Evolutionary conservation across 345 rosid genomes (phyloP).

Genomic region (Eutrema yunnanense): DNA sequence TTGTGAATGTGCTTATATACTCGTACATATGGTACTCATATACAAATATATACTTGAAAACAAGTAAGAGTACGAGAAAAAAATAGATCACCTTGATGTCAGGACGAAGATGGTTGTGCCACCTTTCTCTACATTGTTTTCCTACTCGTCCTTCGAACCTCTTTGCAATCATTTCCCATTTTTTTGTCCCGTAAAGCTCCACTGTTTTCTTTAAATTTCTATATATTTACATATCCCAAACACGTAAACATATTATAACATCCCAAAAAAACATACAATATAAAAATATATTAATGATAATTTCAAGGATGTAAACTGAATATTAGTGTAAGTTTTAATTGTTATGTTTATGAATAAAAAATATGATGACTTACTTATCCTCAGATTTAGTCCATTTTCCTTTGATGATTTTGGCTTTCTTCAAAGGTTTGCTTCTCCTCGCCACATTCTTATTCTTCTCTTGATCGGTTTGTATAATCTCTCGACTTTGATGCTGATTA

Average conservation of each 20-base stretch:
- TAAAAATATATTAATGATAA: background rate
- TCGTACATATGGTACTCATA: too few relatives aligned
- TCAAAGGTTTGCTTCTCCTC: background rate
- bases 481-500: background rate
- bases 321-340: background rate
- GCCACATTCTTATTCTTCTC: background rate
- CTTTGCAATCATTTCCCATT: slow-evolving; percentile 68
- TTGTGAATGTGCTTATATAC: too few relatives aligned
- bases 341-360: background rate
- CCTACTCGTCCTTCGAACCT: slow-evolving; percentile 54
- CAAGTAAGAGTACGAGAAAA: background rate
- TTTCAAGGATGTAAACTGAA: background rate
- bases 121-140: slow-evolving; percentile 85
- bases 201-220: slow-evolving; percentile 52
- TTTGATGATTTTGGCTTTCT: background rate
- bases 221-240: background rate
- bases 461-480: background rate
- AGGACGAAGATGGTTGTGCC: slow-evolving; percentile 85
- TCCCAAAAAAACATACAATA: background rate
- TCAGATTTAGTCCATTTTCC: background rate
- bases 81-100: slow-evolving; percentile 48
- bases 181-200: slow-evolving; percentile 48
- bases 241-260: background rate
- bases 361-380: background rate
- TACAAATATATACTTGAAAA: too few relatives aligned